phyloP scores from a whole-genome alignment of 2,329 filamentous ascomycete genomes.

The Cordyceps cateniannulata region DNA sequence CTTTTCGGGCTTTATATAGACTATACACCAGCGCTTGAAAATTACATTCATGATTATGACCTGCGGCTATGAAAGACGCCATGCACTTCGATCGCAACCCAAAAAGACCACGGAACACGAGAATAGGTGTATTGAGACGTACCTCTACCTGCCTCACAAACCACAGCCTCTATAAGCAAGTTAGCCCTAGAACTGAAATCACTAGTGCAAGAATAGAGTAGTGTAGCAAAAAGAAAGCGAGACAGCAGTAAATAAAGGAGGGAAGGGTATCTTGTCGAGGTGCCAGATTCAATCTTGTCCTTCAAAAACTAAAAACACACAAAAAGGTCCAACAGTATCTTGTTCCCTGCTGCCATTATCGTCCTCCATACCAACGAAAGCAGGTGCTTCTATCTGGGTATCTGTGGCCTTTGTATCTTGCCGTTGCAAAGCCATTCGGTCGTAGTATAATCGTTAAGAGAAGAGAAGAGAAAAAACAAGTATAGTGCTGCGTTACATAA shows the following conservation, averaged over 20 bases:
- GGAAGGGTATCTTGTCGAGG: not conserved
- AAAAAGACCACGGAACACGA: not conserved
- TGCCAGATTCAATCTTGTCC: not conserved
- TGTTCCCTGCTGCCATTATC: not conserved
- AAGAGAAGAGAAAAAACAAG: not conserved
- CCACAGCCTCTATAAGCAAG: not conserved
- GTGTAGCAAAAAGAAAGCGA: not conserved
- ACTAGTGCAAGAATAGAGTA: not conserved
- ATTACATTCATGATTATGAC: slow-evolving; percentile 15
- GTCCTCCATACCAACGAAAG: not conserved
- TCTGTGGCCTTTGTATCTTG: slow-evolving; percentile 7
- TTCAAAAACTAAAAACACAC: not conserved
- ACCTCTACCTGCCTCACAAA: not conserved
- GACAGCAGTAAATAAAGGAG: not conserved
- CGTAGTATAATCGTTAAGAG: not conserved
- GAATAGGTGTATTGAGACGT: not conserved
- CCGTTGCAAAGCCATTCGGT: slow-evolving; percentile 2
- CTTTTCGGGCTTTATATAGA: slow-evolving; percentile 17
- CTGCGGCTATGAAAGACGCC: not conserved
- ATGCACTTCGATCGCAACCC: not conserved
- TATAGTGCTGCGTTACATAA: slow-evolving; percentile 23
- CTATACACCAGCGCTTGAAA: slow-evolving; percentile 18
- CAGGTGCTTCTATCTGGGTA: slow-evolving; percentile 2
- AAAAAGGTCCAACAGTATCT: not conserved
- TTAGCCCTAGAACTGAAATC: not conserved